phyloP scores from a whole-genome alignment of 73 alveolate species.

The Effrenium voratum region DNA sequence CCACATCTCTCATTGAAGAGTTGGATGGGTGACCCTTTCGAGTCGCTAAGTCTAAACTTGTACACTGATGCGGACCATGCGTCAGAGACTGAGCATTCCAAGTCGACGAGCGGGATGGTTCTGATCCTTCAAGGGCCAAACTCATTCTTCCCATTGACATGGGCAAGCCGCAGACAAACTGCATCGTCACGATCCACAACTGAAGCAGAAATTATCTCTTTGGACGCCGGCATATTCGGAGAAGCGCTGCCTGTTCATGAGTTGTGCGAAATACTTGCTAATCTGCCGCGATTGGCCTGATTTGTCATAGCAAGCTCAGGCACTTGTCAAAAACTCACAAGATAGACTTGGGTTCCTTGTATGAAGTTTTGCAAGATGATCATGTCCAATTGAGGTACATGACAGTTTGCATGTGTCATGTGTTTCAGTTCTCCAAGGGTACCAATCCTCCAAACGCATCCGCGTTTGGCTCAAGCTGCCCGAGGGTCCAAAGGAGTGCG shows the following conservation, averaged over 20 bases:
- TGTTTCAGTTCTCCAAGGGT: too few relatives aligned
- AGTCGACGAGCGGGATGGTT: neutral
- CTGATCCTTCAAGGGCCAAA: neutral
- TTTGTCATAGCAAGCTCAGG: too few relatives aligned
- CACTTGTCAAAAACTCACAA: too few relatives aligned
- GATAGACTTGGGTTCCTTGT: too few relatives aligned
- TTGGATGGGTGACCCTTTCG: neutral
- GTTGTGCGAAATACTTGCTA: neutral
- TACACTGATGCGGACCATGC: slow-evolving; percentile 26
- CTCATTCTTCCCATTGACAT: neutral
- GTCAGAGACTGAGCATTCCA: slow-evolving; percentile 4
- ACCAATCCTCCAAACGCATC: too few relatives aligned
- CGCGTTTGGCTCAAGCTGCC: too few relatives aligned
- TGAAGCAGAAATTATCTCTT: slow-evolving; percentile 11
- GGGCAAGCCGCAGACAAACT: slow-evolving; percentile 30
- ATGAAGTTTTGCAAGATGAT: too few relatives aligned
- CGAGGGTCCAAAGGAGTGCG: too few relatives aligned
- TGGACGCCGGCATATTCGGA: neutral
- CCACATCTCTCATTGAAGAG: neutral
- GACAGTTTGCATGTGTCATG: too few relatives aligned
- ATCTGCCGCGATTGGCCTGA: neutral
- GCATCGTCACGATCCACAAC: slow-evolving; percentile 4
- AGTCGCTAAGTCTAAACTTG: neutral
- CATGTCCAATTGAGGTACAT: too few relatives aligned
- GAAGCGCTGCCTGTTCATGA: slow-evolving; percentile 44